Conservation (phyloP, 371 early-diverging fungal genomes). For the Haplosporangium sp. region DNA sequence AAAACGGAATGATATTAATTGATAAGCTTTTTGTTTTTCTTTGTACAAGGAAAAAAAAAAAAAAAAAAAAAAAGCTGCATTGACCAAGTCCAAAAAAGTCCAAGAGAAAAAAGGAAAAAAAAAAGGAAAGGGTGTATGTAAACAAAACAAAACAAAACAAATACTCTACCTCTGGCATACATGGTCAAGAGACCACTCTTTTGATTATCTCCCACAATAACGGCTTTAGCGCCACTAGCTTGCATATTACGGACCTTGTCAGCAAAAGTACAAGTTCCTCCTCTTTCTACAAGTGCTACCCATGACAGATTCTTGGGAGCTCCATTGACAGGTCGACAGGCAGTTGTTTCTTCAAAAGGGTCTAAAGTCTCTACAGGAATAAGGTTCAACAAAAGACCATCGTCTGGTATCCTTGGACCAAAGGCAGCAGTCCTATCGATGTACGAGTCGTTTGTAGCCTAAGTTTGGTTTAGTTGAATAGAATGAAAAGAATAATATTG, state of each 20-base stretch:
- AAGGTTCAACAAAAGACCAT: slow-evolving; percentile 65
- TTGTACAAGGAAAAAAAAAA: too few relatives aligned
- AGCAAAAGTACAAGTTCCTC: slow-evolving; percentile 88
- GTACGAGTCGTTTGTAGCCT: slow-evolving; percentile 69
- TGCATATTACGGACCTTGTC: slow-evolving; percentile 93
- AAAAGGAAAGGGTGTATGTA: background rate
- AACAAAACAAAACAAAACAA: too few relatives aligned
- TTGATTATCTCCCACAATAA: slow-evolving; percentile 88
- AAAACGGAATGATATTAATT: background rate
- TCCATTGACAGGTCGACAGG: slow-evolving; percentile 29
- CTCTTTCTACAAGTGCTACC: slow-evolving; percentile 85
- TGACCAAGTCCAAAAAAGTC: background rate
- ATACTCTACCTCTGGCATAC: slow-evolving; percentile 80
- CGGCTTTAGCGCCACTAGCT: slow-evolving; percentile 85
- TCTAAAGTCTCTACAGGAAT: slow-evolving; percentile 53
- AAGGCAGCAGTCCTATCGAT: slow-evolving; percentile 72
- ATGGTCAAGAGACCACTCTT: slow-evolving; percentile 85
- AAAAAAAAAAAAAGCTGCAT: too few relatives aligned
- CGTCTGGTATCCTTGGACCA: slow-evolving; percentile 71
- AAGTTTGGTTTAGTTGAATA: background rate
- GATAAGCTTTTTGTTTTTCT: background rate
- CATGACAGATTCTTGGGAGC: slow-evolving; percentile 63
- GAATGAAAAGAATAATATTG: background rate
- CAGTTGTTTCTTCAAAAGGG: slow-evolving; percentile 26
- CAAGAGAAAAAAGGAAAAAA: background rate